A percentile compares a stretch with the other conserved stretches of the same genome.
Conservation (phyloP, 2,329 filamentous ascomycete genomes). For the Tolypocladium ophioglossoides region DNA sequence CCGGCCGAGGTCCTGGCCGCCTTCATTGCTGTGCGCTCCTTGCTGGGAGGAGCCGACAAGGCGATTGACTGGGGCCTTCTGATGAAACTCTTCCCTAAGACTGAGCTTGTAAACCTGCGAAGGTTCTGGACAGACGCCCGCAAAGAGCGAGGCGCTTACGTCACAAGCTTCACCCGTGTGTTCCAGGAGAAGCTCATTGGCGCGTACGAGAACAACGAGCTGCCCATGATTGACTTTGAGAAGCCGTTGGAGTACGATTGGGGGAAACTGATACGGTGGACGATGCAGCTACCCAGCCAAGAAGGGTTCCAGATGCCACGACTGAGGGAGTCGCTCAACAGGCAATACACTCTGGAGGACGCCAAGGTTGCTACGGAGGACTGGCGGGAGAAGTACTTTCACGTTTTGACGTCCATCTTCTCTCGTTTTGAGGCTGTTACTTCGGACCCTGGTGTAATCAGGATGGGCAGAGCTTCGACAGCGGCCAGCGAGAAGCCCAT, state of each 20-base stretch:
- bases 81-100: slow-evolving; percentile 42
- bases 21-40: slow-evolving; percentile 45
- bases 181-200: slow-evolving; percentile 57
- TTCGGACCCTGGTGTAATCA: slow-evolving; percentile 33
- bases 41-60: slow-evolving; percentile 50
- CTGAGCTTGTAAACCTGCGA: slow-evolving; percentile 38
- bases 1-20: slow-evolving; percentile 37
- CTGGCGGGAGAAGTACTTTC: slow-evolving; percentile 49
- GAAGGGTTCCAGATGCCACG: slow-evolving; percentile 38
- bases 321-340: slow-evolving; percentile 32
- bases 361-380: slow-evolving; percentile 21
- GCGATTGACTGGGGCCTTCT: slow-evolving; percentile 51
- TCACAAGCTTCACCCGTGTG: slow-evolving; percentile 43
- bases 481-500: neutral
- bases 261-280: slow-evolving; percentile 56
- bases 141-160: slow-evolving; percentile 38
- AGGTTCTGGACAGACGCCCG: slow-evolving; percentile 44
- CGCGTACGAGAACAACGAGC: slow-evolving; percentile 52
- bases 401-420: slow-evolving; percentile 41
- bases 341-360: slow-evolving; percentile 29
- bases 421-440: slow-evolving; percentile 45
- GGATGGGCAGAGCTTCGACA: slow-evolving; percentile 8
- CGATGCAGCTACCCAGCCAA: slow-evolving; percentile 38
- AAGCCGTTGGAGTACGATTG: slow-evolving; percentile 58
- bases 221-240: slow-evolving; percentile 54